These are phyloP conservation scores for Hagleromyces aurorensis DNA, from an alignment of 805 yeast genomes.

Conservation along the genomic window DNA sequence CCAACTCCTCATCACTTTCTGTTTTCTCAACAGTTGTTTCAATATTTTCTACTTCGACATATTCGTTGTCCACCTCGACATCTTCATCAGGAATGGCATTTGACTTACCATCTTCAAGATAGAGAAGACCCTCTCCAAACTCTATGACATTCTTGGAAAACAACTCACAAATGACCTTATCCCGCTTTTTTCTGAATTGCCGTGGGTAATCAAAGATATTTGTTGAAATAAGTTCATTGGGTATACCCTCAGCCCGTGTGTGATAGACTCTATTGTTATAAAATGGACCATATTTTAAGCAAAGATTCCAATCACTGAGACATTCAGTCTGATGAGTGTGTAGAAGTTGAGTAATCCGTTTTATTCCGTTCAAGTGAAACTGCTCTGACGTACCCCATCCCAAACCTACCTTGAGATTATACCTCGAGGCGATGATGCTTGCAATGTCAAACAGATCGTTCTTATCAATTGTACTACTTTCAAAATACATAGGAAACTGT, in stretches of 20 bases:
- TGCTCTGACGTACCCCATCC: constrained; percentile 16
- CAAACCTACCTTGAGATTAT: constrained; percentile 22
- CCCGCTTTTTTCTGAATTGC: constrained; percentile 16
- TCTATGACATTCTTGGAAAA: constrained; percentile 18
- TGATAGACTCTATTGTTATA: constrained; percentile 14
- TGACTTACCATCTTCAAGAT: constrained; percentile 19
- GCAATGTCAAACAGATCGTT: constrained; percentile 26
- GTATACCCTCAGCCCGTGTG: constrained; percentile 17
- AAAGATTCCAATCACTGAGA: constrained; percentile 21
- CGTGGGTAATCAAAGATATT: constrained; percentile 9
- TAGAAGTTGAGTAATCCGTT: constrained; percentile 13
- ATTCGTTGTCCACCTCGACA: constrained; percentile 6
- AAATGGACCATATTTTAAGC: constrained; percentile 18
- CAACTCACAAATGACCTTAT: constrained; percentile 14
- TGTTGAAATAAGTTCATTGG: constrained; percentile 18
- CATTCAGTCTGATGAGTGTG: constrained; percentile 15
- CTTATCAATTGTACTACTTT: constrained; percentile 23
- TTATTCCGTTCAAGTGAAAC: constrained; percentile 18
- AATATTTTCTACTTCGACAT: no score
- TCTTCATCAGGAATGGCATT: constrained; percentile 12
- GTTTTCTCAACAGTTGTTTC: no score
- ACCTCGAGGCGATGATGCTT: constrained; percentile 17
- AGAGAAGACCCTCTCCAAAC: constrained; percentile 19
- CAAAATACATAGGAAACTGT: constrained; percentile 26
- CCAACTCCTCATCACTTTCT: no score